Conservation (phyloP, 2,329 filamentous ascomycete genomes). For the Macrophomina phaseolina region DNA sequence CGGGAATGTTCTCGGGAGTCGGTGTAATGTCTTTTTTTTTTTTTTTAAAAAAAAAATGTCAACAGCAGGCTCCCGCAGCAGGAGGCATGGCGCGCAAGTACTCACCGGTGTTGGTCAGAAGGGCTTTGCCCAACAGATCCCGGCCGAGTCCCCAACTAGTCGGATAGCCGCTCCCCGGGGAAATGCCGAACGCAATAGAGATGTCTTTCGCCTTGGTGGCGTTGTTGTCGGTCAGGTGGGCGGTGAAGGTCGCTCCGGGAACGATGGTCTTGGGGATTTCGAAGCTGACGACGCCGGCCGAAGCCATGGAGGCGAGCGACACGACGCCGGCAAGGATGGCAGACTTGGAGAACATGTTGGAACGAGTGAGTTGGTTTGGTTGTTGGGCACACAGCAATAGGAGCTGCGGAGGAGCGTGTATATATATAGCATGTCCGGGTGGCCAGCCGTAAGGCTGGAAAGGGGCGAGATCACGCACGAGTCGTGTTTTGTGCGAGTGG, state of each 20-base stretch:
- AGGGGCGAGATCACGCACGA: slow-evolving; percentile 16
- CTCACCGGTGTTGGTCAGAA: slow-evolving; percentile 19
- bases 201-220: slow-evolving; percentile 12
- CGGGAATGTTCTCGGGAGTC: background rate
- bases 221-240: slow-evolving; percentile 13
- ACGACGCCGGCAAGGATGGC: slow-evolving; percentile 16
- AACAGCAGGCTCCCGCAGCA: no score
- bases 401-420: background rate
- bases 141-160: background rate
- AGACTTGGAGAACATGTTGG: slow-evolving; percentile 6
- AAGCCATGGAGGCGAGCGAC: slow-evolving; percentile 14
- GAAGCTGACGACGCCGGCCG: slow-evolving; percentile 21
- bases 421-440: background rate
- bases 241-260: slow-evolving; percentile 11
- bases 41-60: background rate
- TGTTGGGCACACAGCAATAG: background rate
- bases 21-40: background rate
- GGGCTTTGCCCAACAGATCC: slow-evolving; percentile 3
- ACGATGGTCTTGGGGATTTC: slow-evolving; percentile 12
- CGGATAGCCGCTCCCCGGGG: background rate
- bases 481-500: background rate
- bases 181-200: slow-evolving; percentile 15
- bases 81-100: background rate
- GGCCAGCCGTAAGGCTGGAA: background rate
- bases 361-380: background rate